A percentile compares a stretch with the other conserved stretches of the same genome.
Evolutionary conservation across 495 filamentous ascomycete species (phyloP).

Genomic region (Penicillium cataractarum): DNA sequence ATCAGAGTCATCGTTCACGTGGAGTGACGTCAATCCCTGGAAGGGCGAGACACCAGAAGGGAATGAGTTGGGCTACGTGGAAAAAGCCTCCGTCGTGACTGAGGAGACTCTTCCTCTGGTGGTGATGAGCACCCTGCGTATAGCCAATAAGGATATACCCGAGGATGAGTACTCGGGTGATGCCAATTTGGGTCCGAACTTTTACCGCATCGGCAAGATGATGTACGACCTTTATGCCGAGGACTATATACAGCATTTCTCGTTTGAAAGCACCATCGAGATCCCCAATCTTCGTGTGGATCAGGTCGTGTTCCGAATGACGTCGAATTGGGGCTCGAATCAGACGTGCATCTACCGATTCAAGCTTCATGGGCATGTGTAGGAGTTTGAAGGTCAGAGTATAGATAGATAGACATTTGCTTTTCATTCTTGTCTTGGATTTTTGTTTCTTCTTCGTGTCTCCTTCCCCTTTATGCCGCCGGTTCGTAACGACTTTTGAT

Average conservation of each 20-base stretch:
- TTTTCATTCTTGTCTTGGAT: neutral
- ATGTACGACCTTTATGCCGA: constrained; percentile 42
- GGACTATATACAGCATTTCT: constrained; percentile 42
- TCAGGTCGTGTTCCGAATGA: constrained; percentile 49
- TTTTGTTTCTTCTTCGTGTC: neutral
- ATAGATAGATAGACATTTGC: neutral
- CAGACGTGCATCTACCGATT: constrained; percentile 53
- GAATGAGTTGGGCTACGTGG: neutral
- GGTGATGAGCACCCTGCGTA: constrained; percentile 37
- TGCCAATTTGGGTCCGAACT: constrained; percentile 34
- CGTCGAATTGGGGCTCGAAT: constrained; percentile 51
- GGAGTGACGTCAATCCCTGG: neutral
- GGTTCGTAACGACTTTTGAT: neutral
- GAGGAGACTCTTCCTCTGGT: constrained; percentile 32
- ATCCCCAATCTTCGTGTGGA: constrained; percentile 41
- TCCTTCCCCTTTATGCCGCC: neutral
- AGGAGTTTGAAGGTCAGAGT: constrained; percentile 6
- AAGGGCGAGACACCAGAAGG: neutral
- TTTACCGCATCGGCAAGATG: constrained; percentile 50
- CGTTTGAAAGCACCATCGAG: constrained; percentile 38
- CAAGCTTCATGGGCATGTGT: constrained; percentile 46
- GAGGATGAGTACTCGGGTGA: constrained; percentile 41
- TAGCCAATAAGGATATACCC: constrained; percentile 31
- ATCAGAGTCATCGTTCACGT: neutral
- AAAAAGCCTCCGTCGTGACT: neutral